These are phyloP conservation scores for Aspergillus cejpii DNA, from an alignment of 2,329 filamentous ascomycete genomes.

Conservation along the genomic window DNA sequence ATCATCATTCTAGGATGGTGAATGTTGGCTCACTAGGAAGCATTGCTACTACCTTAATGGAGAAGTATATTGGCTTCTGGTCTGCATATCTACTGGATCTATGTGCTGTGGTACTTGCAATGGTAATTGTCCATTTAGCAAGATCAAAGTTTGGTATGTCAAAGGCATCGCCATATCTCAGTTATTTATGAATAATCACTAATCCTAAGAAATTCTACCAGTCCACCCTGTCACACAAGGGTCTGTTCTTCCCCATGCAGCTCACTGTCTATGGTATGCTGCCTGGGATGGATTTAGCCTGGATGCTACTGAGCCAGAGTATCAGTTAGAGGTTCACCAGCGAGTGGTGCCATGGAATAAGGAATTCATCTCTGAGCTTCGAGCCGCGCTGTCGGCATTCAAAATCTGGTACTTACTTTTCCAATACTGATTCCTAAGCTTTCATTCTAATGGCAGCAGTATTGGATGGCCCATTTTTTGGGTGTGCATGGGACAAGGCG, in stretches of 20 bases:
- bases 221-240: not conserved
- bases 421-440: not conserved
- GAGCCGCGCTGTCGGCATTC: not conserved
- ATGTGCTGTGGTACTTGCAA: slow-evolving; percentile 1
- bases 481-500: slow-evolving; percentile 12
- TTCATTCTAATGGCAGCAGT: not conserved
- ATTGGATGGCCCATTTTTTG: slow-evolving; percentile 12
- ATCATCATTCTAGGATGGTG: not conserved
- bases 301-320: not conserved
- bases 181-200: not conserved
- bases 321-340: slow-evolving; percentile 1
- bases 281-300: not conserved
- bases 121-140: not conserved
- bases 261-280: not conserved
- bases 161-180: not conserved
- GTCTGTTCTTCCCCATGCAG: not conserved
- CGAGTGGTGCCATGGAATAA: slow-evolving; percentile 1
- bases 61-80: slow-evolving; percentile 6
- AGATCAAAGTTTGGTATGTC: not conserved
- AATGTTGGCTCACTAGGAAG: slow-evolving; percentile 1
- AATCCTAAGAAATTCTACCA: not conserved
- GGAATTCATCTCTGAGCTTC: slow-evolving; percentile 1
- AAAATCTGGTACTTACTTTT: not conserved
- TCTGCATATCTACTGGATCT: slow-evolving; percentile 2
- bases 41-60: slow-evolving; percentile 3